Percentiles rank a stretch among this genome's conserved stretches.
Conservation (phyloP, 2,329 filamentous ascomycete genomes). For the Raffaelea deltoideospora region DNA sequence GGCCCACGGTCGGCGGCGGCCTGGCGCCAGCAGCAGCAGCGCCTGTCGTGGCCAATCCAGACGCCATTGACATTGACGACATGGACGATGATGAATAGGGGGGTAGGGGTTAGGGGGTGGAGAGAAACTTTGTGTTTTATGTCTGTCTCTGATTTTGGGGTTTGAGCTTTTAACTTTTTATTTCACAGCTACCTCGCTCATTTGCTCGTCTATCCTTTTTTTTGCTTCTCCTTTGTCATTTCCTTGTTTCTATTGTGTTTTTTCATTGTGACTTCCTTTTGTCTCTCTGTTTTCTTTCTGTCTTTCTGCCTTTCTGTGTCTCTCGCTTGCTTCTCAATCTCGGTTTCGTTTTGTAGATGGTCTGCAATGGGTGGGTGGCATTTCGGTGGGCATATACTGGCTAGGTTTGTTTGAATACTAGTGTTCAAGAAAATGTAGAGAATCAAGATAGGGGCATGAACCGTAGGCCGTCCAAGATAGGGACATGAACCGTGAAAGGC, state of each 20-base stretch:
- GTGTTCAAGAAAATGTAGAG: too few relatives aligned
- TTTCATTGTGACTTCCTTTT: neutral
- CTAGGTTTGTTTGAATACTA: too few relatives aligned
- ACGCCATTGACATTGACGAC: slow-evolving; percentile 69
- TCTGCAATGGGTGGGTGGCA: too few relatives aligned
- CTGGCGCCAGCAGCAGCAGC: slow-evolving; percentile 23
- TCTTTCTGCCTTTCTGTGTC: too few relatives aligned
- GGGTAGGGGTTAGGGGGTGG: neutral
- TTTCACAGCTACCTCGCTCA: too few relatives aligned
- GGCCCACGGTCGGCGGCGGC: slow-evolving; percentile 28
- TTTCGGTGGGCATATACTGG: too few relatives aligned
- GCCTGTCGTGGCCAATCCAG: slow-evolving; percentile 54
- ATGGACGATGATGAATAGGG: slow-evolving; percentile 36
- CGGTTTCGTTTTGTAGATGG: too few relatives aligned
- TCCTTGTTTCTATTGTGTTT: slow-evolving; percentile 3
- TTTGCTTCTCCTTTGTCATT: slow-evolving; percentile 1
- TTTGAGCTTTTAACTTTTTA: neutral
- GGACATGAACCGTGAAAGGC: too few relatives aligned
- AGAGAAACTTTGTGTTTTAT: neutral
- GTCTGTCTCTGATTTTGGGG: neutral
- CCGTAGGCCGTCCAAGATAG: too few relatives aligned
- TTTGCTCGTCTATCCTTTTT: neutral
- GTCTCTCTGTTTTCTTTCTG: slow-evolving; percentile 4
- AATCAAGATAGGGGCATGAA: too few relatives aligned
- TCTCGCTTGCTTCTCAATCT: too few relatives aligned